Base-by-base conservation (phyloP, 208 protist genomes). In the Trypanosoma avium region DNA sequence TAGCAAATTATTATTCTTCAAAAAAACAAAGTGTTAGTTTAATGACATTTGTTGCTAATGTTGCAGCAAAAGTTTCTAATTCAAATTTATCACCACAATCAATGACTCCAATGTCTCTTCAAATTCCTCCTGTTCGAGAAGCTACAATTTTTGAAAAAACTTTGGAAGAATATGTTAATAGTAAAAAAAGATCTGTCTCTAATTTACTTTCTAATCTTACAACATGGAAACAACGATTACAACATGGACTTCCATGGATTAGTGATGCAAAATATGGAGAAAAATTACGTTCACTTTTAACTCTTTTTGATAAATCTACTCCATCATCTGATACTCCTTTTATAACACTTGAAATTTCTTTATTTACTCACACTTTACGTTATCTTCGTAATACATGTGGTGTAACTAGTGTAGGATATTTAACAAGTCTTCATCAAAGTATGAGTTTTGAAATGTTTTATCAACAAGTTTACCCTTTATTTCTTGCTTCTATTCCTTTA, bases 141-240 rank as follows among this genome's bases (percentile, higher is more conserved):
- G 64, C 76, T 9, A 46, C 67, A 8, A 70, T 66, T 22, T 59
- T 76, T 46, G 54, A 71, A 21, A 66, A 33, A 15, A 40, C 35
- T 19, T 42, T 81, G 24, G 49, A 48, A 27, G 55, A 71, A 29
- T 60, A 67, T 38, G 49, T 53, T 42, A 12, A 17, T 21, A 46
- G 29, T 30, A 63, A 32, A 56, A 65, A 58, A 53, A 30, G 53
- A 26, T 48, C 42, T 0, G 29, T 66, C 5, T 61, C 49, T 15
- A 46, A n/a, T 22, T 40, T 73, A 32, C 59, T 42, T 68, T 72
- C 74, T 22, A 49, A 35, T 19, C 64, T 54, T 70, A 61, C 46
- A 52, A 48, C 76, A 47, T 89, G 83, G 83, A 73, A 63, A 59
- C 64, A 78, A 53, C 72, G 76, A 22, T 29, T 84, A 21, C 55